Conservation (phyloP, 75 land plant species). For the Cryptomeria japonica region DNA sequence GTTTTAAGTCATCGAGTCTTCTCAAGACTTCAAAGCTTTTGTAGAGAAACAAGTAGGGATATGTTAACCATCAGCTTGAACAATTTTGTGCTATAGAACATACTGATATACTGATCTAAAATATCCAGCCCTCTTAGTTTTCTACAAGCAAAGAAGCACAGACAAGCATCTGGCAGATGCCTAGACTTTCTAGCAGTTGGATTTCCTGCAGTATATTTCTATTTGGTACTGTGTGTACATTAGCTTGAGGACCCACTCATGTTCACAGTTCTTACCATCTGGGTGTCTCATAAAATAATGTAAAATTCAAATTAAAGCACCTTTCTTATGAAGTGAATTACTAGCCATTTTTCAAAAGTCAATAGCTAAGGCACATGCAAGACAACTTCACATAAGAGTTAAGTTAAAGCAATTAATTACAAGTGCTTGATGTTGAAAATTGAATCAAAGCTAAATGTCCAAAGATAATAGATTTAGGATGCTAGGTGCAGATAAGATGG, state of each 20-base stretch:
- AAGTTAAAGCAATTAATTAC: neutral
- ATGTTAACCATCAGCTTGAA: too few species aligned
- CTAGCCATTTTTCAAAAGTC: neutral
- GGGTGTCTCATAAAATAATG: neutral
- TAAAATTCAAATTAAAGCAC: neutral
- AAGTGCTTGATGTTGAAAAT: neutral
- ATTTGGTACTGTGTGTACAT: neutral
- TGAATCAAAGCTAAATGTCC: neutral
- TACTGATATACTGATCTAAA: neutral
- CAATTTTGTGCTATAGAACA: too few species aligned
- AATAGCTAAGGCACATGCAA: neutral
- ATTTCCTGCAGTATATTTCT: neutral
- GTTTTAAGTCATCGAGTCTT: too few species aligned
- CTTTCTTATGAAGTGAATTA: neutral
- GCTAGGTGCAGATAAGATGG: neutral
- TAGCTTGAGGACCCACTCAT: neutral
- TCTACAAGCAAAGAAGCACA: neutral
- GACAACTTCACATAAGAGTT: neutral
- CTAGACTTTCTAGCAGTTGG: neutral
- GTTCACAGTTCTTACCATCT: neutral
- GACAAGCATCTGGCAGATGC: neutral
- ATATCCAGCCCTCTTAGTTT: neutral
- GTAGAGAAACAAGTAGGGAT: too few species aligned
- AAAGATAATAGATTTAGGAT: neutral
- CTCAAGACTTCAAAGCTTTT: too few species aligned